These are phyloP conservation scores for Solanum hybrid DNA, from an alignment of 305 asterid species.

Conservation along the genomic window DNA sequence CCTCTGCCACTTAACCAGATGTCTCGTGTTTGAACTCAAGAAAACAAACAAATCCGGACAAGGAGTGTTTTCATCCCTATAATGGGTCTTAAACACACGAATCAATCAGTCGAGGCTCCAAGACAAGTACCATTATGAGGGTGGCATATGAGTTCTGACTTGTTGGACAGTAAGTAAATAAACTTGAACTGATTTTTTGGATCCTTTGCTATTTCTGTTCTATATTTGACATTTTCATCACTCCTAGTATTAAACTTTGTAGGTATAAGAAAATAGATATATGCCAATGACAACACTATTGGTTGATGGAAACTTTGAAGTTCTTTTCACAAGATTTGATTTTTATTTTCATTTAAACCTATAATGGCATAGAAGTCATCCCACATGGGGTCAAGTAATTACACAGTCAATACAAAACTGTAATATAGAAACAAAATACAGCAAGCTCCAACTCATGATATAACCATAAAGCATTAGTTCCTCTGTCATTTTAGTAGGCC, in stretches of 20 bases:
- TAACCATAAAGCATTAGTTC: background rate
- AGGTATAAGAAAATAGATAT: background rate
- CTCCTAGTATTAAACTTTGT: background rate
- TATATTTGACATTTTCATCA: background rate
- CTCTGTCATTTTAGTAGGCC: background rate
- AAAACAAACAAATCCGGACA: background rate
- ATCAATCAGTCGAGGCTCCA: background rate
- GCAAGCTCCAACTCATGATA: conserved; percentile 1
- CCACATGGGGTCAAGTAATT: background rate
- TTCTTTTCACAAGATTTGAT: background rate
- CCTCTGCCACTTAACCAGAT: background rate
- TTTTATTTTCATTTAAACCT: background rate
- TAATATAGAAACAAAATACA: background rate
- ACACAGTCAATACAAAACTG: background rate
- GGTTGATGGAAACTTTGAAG: background rate
- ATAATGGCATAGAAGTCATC: background rate
- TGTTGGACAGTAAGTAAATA: background rate
- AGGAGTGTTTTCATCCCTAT: background rate
- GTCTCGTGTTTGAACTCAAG: background rate
- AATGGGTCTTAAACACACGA: background rate
- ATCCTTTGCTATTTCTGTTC: background rate
- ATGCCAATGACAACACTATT: background rate
- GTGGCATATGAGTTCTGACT: background rate
- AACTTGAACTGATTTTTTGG: background rate
- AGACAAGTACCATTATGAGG: background rate